Conservation (phyloP, 495 filamentous ascomycete species). For the Alectoria sarmentosa region DNA sequence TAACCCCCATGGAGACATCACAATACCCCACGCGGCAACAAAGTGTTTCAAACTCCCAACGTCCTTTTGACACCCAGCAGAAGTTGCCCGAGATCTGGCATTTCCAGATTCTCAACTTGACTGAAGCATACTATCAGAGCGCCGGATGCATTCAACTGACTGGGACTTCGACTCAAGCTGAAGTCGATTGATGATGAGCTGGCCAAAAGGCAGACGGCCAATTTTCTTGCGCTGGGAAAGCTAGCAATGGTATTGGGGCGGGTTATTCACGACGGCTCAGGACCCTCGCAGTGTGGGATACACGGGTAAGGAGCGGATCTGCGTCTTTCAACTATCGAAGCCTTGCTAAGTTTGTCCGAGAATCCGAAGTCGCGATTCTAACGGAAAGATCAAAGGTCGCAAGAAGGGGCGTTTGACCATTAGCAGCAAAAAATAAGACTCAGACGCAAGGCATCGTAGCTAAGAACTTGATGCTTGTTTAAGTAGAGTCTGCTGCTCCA, state of each 20-base stretch:
- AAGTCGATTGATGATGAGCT: neutral
- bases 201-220: neutral
- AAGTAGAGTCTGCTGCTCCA: neutral
- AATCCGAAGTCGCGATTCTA: neutral
- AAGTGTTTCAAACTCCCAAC: neutral
- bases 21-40: neutral
- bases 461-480: too few species aligned
- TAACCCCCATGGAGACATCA: neutral
- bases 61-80: neutral
- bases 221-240: neutral
- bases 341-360: neutral
- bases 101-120: neutral
- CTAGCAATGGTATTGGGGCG: neutral
- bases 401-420: neutral
- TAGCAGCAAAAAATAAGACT: neutral
- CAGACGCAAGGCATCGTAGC: neutral
- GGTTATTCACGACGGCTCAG: neutral
- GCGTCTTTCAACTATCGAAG: neutral
- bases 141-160: too few species aligned
- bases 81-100: neutral
- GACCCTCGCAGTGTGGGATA: neutral
- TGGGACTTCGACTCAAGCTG: too few species aligned
- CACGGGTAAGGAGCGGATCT: neutral
- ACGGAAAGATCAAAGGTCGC: neutral
- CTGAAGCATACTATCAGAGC: neutral